phyloP scores from a whole-genome alignment of 2,329 filamentous ascomycete species.

The Colletotrichum falcatum region DNA sequence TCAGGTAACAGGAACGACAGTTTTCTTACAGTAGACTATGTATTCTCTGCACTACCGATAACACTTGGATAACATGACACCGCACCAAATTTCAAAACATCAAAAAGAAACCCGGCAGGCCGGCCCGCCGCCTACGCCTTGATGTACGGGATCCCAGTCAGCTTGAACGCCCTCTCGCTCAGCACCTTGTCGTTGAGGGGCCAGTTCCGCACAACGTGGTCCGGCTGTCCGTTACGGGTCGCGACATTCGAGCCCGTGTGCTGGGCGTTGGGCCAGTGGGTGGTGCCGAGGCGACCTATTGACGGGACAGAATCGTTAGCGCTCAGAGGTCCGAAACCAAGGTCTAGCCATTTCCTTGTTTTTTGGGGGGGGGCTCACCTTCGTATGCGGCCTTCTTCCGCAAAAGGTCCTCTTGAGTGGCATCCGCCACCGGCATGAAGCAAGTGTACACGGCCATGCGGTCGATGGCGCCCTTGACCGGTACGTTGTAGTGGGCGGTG shows the following conservation, averaged over 20 bases:
- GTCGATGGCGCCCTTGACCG: constrained; percentile 47
- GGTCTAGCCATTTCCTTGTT: too few species aligned
- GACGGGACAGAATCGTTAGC: background rate
- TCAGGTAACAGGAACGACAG: background rate
- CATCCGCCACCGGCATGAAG: constrained; percentile 55
- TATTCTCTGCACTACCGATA: background rate
- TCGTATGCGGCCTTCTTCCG: constrained; percentile 58
- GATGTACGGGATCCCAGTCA: constrained; percentile 62
- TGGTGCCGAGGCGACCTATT: constrained; percentile 53
- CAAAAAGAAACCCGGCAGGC: background rate
- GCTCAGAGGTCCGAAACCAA: background rate
- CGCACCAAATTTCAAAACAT: background rate
- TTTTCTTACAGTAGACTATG: background rate
- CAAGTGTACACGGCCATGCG: constrained; percentile 55
- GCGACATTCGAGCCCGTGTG: constrained; percentile 47
- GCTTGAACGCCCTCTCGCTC: constrained; percentile 55
- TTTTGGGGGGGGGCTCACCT: too few species aligned
- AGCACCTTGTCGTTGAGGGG: constrained; percentile 55
- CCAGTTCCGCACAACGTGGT: constrained; percentile 50
- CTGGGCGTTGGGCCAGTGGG: constrained; percentile 57
- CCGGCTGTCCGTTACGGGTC: constrained; percentile 45
- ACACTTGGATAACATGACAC: background rate
- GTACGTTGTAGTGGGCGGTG: constrained; percentile 60
- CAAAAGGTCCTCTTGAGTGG: constrained; percentile 54
- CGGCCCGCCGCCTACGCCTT: constrained; percentile 13